Evolutionary conservation across 2,329 filamentous ascomycete genomes (phyloP), one percentile per base, ranked within the genome.

Genomic region (Neurospora sp.): DNA sequence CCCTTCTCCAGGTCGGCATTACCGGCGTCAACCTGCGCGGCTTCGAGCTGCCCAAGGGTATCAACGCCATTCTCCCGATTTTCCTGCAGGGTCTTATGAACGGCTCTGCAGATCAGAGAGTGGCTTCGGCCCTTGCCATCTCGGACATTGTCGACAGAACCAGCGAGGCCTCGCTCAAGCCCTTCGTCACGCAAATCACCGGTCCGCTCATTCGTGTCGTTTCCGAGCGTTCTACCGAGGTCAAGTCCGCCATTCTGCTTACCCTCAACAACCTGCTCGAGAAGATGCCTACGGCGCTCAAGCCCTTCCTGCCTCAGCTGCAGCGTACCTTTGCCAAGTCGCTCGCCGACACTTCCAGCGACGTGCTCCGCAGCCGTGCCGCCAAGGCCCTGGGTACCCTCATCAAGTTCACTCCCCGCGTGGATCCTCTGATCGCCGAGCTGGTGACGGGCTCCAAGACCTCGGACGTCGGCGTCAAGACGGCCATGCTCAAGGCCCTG

Each of bases 81-180:
- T 98, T 99, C 87, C 81, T 98, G 77, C 96, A 99, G 79, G 96
- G 96, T 81, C 86, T 99, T 74, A 97, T 99, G 91, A 98, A 99
- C 77, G 96, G 96, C 70, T 94, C 91, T 43, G 84, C 92, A 17
- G 96, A 99, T 5, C 96, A 99, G 82, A 88, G 94, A 78, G 96
- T 93, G 36, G 92, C 96, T 78, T 89, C 96, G 70, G 96, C 96
- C 66, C 85, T 98, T 72, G 96, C 92, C 70, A 96, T 99, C 75
- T 97, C 94, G 2, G 96, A 99, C 78, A 92, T 99, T 74, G 91
- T 98, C 73, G 96, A 98, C 81, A 89, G 96, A 70, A 96, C 96
- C 36, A 95, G 90, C 79, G 88, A 93, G 74, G 90, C 93, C 71
- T 90, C 94, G 23, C 84, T 99, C 72, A 96, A 96, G 81, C 93